These are phyloP conservation scores for Cladosporium colombiae DNA, from an alignment of 2,329 filamentous ascomycete genomes.

Conservation along the genomic window DNA sequence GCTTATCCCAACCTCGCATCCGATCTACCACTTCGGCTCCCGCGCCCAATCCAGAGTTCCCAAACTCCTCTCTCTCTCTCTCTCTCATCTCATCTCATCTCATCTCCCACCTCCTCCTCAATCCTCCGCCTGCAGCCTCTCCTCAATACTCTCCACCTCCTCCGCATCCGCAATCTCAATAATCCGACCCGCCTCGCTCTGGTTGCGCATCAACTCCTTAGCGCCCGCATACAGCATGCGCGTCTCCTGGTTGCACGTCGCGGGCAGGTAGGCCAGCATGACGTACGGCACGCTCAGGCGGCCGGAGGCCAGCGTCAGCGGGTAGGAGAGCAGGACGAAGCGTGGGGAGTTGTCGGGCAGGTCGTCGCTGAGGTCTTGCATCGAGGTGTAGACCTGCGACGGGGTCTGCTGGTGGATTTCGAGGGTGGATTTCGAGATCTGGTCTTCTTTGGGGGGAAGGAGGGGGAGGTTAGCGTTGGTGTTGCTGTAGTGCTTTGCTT, in stretches of 20 bases:
- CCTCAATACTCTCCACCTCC: slow-evolving; percentile 79
- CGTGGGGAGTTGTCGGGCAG: slow-evolving; percentile 89
- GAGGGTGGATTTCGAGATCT: slow-evolving; percentile 86
- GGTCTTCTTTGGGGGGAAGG: slow-evolving; percentile 56
- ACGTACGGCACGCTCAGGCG: slow-evolving; percentile 89
- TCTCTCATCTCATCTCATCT: too few species aligned
- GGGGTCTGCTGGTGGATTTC: slow-evolving; percentile 80
- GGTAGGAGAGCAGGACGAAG: slow-evolving; percentile 88
- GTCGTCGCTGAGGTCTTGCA: slow-evolving; percentile 81
- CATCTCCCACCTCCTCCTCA: slow-evolving; percentile 24
- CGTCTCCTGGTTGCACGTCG: slow-evolving; percentile 81
- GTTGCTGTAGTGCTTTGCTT: too few species aligned
- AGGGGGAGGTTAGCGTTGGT: not conserved
- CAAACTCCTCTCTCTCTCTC: too few species aligned
- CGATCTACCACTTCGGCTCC: not conserved
- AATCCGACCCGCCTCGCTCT: slow-evolving; percentile 83
- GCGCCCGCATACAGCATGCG: slow-evolving; percentile 95
- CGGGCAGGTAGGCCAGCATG: slow-evolving; percentile 89
- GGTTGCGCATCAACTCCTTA: slow-evolving; percentile 93
- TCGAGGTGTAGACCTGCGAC: slow-evolving; percentile 77
- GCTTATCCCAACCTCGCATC: not conserved
- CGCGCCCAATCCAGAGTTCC: slow-evolving; percentile 5
- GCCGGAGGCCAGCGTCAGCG: slow-evolving; percentile 83
- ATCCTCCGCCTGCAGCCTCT: slow-evolving; percentile 56
- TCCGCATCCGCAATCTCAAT: slow-evolving; percentile 81